These are phyloP conservation scores for Acacia concinna DNA, from an alignment of 331 rosid genomes.

Conservation along the genomic window DNA sequence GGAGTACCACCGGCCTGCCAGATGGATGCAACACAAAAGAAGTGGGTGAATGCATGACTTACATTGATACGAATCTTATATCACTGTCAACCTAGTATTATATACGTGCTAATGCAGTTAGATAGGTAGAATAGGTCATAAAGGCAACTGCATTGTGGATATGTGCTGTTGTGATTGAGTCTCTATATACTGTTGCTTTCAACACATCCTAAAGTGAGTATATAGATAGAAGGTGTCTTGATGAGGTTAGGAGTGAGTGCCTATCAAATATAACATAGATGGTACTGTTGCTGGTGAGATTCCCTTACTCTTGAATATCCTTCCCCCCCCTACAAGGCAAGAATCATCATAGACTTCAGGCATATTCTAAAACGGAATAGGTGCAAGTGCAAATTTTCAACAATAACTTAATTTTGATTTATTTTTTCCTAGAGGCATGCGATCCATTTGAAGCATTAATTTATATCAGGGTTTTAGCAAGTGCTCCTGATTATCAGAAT, in stretches of 20 bases:
- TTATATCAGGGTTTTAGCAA: constrained; percentile 45
- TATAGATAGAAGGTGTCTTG: constrained; percentile 25
- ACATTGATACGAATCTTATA: neutral
- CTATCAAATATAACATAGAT: neutral
- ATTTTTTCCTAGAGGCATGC: constrained; percentile 12
- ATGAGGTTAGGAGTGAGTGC: constrained; percentile 23
- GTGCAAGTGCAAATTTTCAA: constrained; percentile 3
- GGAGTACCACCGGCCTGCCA: constrained; percentile 47
- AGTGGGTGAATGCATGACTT: constrained; percentile 50
- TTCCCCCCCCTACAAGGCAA: neutral
- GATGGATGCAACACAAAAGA: constrained; percentile 57
- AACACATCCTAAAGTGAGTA: constrained; percentile 15
- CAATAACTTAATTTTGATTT: constrained; percentile 11
- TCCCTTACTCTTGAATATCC: neutral
- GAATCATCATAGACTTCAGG: neutral
- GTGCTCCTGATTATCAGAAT: constrained; percentile 35
- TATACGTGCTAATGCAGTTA: neutral
- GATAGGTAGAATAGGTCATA: constrained; percentile 14
- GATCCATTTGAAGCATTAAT: constrained; percentile 22
- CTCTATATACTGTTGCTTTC: constrained; percentile 16
- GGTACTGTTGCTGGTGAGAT: constrained; percentile 24
- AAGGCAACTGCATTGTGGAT: constrained; percentile 15
- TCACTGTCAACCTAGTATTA: constrained; percentile 1
- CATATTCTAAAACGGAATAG: constrained; percentile 7
- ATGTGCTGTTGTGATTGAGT: constrained; percentile 12